Evolutionary conservation across 2,329 filamentous ascomycete species (phyloP), one percentile per base, ranked within the genome.

Genomic region (Alternaria postmessia): DNA sequence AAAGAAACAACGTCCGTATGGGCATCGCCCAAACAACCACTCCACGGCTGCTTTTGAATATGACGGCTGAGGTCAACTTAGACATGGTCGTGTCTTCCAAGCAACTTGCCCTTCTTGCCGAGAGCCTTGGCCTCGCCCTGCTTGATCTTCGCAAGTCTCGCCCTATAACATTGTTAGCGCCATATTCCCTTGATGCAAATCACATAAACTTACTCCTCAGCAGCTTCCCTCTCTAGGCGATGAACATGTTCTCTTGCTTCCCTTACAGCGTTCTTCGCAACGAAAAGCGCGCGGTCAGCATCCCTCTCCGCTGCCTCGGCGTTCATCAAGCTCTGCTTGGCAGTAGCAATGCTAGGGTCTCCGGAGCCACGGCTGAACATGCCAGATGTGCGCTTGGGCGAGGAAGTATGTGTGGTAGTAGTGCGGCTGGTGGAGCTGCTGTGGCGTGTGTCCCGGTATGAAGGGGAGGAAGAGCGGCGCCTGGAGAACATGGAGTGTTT

Each of bases 21-120:
- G 32, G 18, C 38, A 24, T 5, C 24, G 16, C 20, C 46, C 6
- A 16, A 24, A 7, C 18, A 22, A 36, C 5, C 4, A 12, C 1
- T 7, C 2, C 1, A 16, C 1, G 12, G 7, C 8, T 39, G 36
- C 36, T 20, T 4, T 4, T 8, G 7, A 24, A 11, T 0, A 5
- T 36, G 30, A 18, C 14, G 46, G 8, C 14, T 26, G 22, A 3
- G 14, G 14, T 12, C 8, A 20, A 26, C 11, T 22, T 46, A 60
- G 43, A 59, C 20, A 57, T 69, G 66, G 14, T 69, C 66, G 26
- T 69, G 66, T 2, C 69, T 54, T 52, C 89, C 89, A 59, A 91
- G 84, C n/a, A 85, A 84, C 77, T 88, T 88, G n/a, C 87, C 88
- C 53, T 88, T 82, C 86, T 89, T 91, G 6, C 86, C 88, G 30